Conservation (phyloP, 176 grass and related monocot genomes). For the Themeda triandra region DNA sequence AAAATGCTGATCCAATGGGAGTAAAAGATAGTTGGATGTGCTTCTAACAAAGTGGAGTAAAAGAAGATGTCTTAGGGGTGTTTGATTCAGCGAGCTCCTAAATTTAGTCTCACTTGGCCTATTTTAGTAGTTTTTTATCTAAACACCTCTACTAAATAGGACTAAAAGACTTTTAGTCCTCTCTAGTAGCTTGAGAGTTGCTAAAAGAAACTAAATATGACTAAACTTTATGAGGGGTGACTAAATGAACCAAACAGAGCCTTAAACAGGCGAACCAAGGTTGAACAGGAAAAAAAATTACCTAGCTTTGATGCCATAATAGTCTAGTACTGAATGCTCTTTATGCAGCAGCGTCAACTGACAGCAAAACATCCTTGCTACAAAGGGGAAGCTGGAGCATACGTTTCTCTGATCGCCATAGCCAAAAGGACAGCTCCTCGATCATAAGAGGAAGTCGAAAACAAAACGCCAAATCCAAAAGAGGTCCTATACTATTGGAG, state of each 20-base stretch:
- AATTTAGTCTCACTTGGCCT: too few relatives aligned
- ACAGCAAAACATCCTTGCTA: background rate
- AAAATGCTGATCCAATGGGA: background rate
- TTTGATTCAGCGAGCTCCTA: too few relatives aligned
- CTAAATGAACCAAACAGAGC: too few relatives aligned
- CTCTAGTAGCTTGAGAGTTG: too few relatives aligned
- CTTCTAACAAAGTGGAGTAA: background rate
- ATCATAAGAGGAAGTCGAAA: background rate
- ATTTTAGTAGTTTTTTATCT: too few relatives aligned
- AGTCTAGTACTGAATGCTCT: background rate
- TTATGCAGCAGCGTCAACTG: background rate
- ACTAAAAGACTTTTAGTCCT: too few relatives aligned
- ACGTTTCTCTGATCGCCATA: background rate
- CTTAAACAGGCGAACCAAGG: background rate
- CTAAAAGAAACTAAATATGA: too few relatives aligned
- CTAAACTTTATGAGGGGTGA: too few relatives aligned
- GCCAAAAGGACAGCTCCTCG: background rate
- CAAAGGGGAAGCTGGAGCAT: background rate
- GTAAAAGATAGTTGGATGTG: background rate
- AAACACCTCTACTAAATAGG: too few relatives aligned
- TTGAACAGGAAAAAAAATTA: background rate
- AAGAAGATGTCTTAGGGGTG: background rate
- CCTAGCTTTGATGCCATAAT: background rate
- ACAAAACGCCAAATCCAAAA: background rate
- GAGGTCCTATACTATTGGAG: constrained; percentile 16